phyloP scores from a whole-genome alignment of 2,329 filamentous ascomycete genomes.

The Fusarium euwallaceae region DNA sequence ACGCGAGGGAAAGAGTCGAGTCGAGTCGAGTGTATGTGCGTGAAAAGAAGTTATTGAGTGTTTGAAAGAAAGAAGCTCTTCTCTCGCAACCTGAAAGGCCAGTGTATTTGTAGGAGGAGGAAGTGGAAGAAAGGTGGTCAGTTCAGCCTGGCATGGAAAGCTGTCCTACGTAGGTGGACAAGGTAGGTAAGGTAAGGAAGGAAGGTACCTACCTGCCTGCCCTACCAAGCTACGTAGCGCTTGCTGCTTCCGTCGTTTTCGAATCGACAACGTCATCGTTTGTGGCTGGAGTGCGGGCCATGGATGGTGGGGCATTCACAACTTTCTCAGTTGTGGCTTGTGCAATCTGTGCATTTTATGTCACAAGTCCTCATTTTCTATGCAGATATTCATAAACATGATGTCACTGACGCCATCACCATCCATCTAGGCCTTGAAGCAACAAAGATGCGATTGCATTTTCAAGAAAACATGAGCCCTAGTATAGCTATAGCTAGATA shows the following conservation, averaged over 20 bases:
- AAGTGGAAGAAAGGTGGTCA: slow-evolving; percentile 47
- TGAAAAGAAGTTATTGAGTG: slow-evolving; percentile 5
- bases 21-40: slow-evolving; percentile 1
- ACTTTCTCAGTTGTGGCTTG: slow-evolving; percentile 27
- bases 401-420: neutral
- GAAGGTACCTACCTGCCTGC: neutral
- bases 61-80: neutral
- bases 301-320: slow-evolving; percentile 23
- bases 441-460: neutral
- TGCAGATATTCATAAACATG: neutral
- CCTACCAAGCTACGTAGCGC: slow-evolving; percentile 8
- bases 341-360: neutral
- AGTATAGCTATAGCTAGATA: neutral
- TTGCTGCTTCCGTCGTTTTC: slow-evolving; percentile 40
- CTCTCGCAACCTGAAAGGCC: slow-evolving; percentile 16
- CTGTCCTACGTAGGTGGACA: slow-evolving; percentile 29
- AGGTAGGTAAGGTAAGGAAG: neutral
- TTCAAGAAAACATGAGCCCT: neutral
- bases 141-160: slow-evolving; percentile 46
- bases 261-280: slow-evolving; percentile 54
- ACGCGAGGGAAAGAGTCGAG: neutral
- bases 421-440: neutral
- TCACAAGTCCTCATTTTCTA: neutral
- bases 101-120: slow-evolving; percentile 38
- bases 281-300: slow-evolving; percentile 46